Base-by-base conservation (phyloP, 1,139 yeast genomes). In the Hansenula sp. region DNA sequence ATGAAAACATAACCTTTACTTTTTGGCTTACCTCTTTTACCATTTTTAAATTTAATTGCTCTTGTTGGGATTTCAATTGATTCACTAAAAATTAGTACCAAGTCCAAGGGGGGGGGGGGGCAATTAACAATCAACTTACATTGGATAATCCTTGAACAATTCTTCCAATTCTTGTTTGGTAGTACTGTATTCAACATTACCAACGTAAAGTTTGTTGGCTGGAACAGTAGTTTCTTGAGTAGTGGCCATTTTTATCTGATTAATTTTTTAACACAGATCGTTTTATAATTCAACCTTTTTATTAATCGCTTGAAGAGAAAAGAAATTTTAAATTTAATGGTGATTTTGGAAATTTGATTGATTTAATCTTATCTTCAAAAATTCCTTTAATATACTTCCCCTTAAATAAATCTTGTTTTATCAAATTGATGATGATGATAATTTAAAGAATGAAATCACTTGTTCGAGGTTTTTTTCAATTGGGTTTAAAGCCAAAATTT, bases 1-100 rank as follows among this genome's bases (percentile, higher is more conserved):
- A 54, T 45, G 40, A 54, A 54, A 14, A 47, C 55, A 14, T 46
- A 52, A 16, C 58, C 58, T 36, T 42, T 47, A 13, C 53, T 42
- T 39, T 44, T 46, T 29, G 39, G 37, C 33, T 29, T 31, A 29
- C 39, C 27, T 8, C 29, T 38, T 10, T 37, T 36, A 8, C 50
- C 48, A 18, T 37, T 41, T 26, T 33, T 41, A 24, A n/a, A 22
- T 17, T 18, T 36, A 22, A 20, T n/a, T 35, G 30, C 34, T 24
- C 32, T 41, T 9, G 42, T 39, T 39, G 56, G 56, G 24, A 52
- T 48, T 31, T 51, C 45, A 34, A 52, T 41, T 21, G 38, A 32
- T 18, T 42, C 39, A 33, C 34, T 32, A 22, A 19, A 10, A 19
- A 5, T 14, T 14, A 7, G 18, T 21, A 21, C 13, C 21, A 21